A percentile compares a stretch with the other conserved stretches of the same genome.
These are phyloP conservation scores for Penicillium italicum DNA, from an alignment of 2,329 filamentous ascomycete genomes.

Conservation along the genomic window DNA sequence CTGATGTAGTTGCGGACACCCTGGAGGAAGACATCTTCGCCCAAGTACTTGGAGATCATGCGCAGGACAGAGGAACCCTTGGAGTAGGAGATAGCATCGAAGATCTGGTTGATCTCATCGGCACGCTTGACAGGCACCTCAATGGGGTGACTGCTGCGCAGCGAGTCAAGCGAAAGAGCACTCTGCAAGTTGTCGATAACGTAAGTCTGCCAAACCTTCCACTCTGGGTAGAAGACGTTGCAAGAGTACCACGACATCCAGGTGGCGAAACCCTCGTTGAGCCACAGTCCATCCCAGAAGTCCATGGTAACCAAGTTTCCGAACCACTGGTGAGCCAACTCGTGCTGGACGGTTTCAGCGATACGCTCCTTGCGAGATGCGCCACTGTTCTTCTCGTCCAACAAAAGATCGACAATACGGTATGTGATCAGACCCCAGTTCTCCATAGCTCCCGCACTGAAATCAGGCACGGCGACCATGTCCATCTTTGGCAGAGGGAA, in stretches of 20 bases:
- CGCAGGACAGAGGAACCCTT: constrained; percentile 94
- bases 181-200: constrained; percentile 89
- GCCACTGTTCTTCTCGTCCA: constrained; percentile 87
- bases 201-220: constrained; percentile 96
- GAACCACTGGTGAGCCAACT: constrained; percentile 97
- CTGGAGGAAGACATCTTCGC: constrained; percentile 88
- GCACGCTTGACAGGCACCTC: constrained; percentile 94
- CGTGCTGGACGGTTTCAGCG: constrained; percentile 93
- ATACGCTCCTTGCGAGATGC: constrained; percentile 88
- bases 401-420: constrained; percentile 82
- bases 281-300: constrained; percentile 96
- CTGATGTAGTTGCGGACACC: constrained; percentile 87
- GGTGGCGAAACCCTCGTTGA: constrained; percentile 89
- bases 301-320: constrained; percentile 97
- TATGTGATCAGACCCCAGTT: constrained; percentile 98
- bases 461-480: constrained; percentile 94
- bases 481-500: constrained; percentile 94
- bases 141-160: constrained; percentile 92
- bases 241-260: constrained; percentile 94
- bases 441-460: constrained; percentile 94
- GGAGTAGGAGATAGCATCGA: constrained; percentile 94
- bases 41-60: constrained; percentile 95
- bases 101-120: constrained; percentile 97
- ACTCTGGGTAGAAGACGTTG: constrained; percentile 93
- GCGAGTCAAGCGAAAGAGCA: constrained; percentile 80